Evolutionary conservation across 2,329 filamentous ascomycete genomes (phyloP).

Genomic region (Cadophora gregata): DNA sequence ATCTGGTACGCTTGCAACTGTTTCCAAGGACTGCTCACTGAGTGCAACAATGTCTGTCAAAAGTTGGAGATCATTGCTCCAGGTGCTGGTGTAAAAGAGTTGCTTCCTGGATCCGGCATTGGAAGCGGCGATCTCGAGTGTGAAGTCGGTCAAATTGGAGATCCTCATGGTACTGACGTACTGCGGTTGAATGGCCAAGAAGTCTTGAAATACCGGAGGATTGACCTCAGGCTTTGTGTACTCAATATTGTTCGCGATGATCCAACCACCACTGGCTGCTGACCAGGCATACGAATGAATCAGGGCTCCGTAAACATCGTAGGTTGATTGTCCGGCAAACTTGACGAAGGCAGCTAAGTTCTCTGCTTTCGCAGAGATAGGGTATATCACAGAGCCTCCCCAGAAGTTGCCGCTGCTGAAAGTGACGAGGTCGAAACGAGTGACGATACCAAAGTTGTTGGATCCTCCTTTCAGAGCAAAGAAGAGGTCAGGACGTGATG

Average conservation of each 20-base stretch:
- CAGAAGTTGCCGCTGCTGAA: slow-evolving; percentile 20
- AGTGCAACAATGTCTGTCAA: slow-evolving; percentile 13
- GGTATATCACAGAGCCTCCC: slow-evolving; percentile 36
- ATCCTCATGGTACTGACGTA: slow-evolving; percentile 15
- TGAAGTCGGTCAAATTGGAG: slow-evolving; percentile 30
- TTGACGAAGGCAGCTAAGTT: slow-evolving; percentile 16
- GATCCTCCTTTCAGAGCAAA: slow-evolving; percentile 60
- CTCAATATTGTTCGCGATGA: slow-evolving; percentile 62
- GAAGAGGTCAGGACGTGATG: slow-evolving; percentile 55
- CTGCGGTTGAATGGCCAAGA: slow-evolving; percentile 28
- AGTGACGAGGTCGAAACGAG: slow-evolving; percentile 46
- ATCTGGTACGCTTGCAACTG: background rate
- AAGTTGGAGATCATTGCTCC: slow-evolving; percentile 14
- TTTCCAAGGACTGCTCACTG: background rate
- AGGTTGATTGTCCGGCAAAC: slow-evolving; percentile 11
- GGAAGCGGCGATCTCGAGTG: slow-evolving; percentile 21
- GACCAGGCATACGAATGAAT: slow-evolving; percentile 2
- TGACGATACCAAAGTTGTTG: slow-evolving; percentile 61
- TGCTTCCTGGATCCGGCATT: background rate
- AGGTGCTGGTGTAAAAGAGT: slow-evolving; percentile 15
- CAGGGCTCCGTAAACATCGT: slow-evolving; percentile 16
- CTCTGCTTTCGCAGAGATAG: slow-evolving; percentile 32
- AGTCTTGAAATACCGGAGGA: slow-evolving; percentile 29
- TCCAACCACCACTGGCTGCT: slow-evolving; percentile 49
- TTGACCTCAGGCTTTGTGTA: slow-evolving; percentile 56